Percentiles rank a stretch among this genome's conserved stretches.
phyloP scores from a whole-genome alignment of 176 grass and related monocot species.

The Carex cristatella region DNA sequence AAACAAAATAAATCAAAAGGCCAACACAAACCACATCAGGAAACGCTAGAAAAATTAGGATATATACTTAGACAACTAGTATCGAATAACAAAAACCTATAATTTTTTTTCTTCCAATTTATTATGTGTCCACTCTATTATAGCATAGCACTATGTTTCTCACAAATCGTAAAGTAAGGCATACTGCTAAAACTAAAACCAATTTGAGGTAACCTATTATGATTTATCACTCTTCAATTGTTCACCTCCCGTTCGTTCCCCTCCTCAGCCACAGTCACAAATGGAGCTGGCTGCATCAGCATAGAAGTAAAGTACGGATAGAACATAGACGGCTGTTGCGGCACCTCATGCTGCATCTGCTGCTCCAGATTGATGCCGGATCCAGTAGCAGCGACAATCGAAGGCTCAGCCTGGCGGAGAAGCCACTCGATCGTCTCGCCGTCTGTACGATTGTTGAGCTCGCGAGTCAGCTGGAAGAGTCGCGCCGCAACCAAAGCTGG shows the following conservation, averaged over 20 bases:
- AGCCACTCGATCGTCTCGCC: constrained; percentile 96
- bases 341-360: constrained; percentile 19
- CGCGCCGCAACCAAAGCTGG: constrained; percentile 63
- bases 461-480: constrained; percentile 81
- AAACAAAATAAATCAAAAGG: neutral
- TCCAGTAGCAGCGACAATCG: constrained; percentile 74
- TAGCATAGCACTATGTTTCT: neutral
- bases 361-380: constrained; percentile 44
- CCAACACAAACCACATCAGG: neutral
- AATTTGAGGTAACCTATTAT: neutral
- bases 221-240: neutral
- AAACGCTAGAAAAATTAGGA: neutral
- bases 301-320: constrained; percentile 38
- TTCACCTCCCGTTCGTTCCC: neutral
- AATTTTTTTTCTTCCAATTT: neutral
- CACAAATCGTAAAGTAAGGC: neutral
- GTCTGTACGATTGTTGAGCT: constrained; percentile 68
- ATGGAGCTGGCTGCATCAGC: constrained; percentile 37
- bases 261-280: neutral
- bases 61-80: neutral
- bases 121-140: neutral
- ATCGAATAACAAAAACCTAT: neutral
- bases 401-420: constrained; percentile 79
- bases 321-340: neutral
- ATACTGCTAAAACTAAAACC: neutral